These are phyloP conservation scores for Pseudogymnoascus sp. DNA, from an alignment of 2,329 filamentous ascomycete species.

Conservation along the genomic window DNA sequence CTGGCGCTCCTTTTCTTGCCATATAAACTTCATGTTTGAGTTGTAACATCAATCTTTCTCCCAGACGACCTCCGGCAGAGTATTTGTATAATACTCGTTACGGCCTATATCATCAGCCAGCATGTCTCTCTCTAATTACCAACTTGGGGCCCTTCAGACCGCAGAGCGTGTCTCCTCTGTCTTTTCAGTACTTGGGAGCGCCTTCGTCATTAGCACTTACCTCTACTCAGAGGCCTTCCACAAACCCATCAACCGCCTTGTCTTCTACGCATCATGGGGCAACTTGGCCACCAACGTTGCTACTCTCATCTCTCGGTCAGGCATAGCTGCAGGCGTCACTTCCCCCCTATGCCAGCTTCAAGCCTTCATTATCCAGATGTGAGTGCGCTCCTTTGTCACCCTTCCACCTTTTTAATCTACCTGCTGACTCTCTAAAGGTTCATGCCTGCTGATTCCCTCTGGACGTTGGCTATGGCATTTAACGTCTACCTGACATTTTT, in stretches of 20 bases:
- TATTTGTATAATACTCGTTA: not conserved
- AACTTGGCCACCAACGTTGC: conserved; percentile 51
- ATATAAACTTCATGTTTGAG: not conserved
- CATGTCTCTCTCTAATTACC: not conserved
- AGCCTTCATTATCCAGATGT: conserved; percentile 78
- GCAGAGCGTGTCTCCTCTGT: conserved; percentile 33
- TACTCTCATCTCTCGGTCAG: conserved; percentile 45
- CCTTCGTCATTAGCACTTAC: conserved; percentile 46
- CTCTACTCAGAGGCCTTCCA: conserved; percentile 39
- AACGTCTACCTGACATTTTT: conserved; percentile 56
- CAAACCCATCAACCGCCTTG: conserved; percentile 50
- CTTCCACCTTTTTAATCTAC: not conserved
- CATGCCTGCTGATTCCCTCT: conserved; percentile 44
- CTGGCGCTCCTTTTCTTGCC: not conserved
- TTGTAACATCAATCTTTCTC: not conserved
- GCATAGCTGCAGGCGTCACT: conserved; percentile 19
- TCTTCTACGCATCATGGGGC: conserved; percentile 52
- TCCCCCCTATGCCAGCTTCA: conserved; percentile 55
- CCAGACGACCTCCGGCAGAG: not conserved
- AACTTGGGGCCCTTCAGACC: not conserved
- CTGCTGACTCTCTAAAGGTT: conserved; percentile 34
- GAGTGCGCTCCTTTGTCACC: conserved; percentile 24
- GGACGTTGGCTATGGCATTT: conserved; percentile 50
- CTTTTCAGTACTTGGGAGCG: conserved; percentile 42
- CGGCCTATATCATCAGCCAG: not conserved